Conservation (phyloP, 1,284 basidiomycete species). For the Wallemia hederae region DNA sequence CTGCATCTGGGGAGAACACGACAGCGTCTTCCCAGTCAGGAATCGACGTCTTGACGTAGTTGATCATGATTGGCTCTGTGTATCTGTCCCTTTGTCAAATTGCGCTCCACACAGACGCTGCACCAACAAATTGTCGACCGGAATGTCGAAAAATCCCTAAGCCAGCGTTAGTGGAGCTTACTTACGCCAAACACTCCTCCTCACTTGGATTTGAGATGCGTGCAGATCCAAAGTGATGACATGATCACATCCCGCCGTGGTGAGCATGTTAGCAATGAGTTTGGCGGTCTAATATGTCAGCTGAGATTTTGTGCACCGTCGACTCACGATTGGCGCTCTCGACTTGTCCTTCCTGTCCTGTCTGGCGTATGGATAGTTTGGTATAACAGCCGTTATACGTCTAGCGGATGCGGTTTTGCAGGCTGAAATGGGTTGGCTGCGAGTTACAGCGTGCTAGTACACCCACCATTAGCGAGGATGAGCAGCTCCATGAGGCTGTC, state of each 20-base stretch:
- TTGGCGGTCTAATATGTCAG: constrained; percentile 37
- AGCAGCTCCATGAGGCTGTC: constrained; percentile 30
- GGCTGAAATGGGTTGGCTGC: constrained; percentile 64
- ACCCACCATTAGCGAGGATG: constrained; percentile 13
- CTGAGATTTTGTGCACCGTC: background rate
- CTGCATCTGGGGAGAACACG: constrained; percentile 88
- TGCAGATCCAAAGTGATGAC: constrained; percentile 98
- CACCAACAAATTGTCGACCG: constrained; percentile 69
- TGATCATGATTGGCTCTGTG: constrained; percentile 59
- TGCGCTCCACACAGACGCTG: too few relatives aligned
- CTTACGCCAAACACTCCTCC: background rate
- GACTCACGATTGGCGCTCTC: constrained; percentile 44
- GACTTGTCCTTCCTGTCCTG: constrained; percentile 98
- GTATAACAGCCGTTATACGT: constrained; percentile 91
- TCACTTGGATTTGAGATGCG: constrained; percentile 53
- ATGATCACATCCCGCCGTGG: constrained; percentile 86
- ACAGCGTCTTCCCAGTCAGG: constrained; percentile 41
- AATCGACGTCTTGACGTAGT: constrained; percentile 67
- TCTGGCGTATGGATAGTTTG: constrained; percentile 84
- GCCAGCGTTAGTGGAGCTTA: background rate
- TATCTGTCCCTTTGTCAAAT: background rate
- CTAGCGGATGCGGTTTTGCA: constrained; percentile 93
- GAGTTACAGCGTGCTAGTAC: constrained; percentile 17
- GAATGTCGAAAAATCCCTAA: constrained; percentile 97
- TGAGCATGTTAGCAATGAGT: constrained; percentile 89